phyloP scores from a whole-genome alignment of 345 rosid genomes.

The Xanthoceras sorbifolium region DNA sequence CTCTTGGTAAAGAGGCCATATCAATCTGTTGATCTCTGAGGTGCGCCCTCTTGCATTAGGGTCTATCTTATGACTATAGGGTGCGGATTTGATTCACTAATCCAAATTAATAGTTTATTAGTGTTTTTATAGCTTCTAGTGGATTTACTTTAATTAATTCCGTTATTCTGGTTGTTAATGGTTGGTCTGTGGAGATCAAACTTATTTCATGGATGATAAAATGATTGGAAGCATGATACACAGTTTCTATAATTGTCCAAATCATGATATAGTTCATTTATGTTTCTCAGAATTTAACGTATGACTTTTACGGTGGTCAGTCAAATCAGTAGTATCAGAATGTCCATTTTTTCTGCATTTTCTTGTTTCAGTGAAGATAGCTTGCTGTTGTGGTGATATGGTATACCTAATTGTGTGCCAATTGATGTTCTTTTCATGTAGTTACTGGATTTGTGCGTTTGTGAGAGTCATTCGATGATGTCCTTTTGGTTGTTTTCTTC shows the following conservation, averaged over 20 bases:
- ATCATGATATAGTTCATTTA: no score
- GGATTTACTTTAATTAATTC: neutral
- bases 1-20: neutral
- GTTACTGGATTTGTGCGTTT: neutral
- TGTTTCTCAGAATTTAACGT: no score
- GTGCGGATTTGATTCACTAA: neutral
- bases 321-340: neutral
- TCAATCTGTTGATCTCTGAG: neutral
- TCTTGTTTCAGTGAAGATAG: neutral
- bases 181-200: no score
- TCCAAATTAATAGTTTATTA: neutral
- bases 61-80: neutral
- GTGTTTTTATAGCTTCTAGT: neutral
- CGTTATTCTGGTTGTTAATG: neutral
- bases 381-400: neutral
- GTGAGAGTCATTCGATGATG: constrained; percentile 1
- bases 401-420: neutral
- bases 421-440: neutral
- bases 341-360: neutral
- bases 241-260: no score
- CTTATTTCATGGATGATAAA: no score
- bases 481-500: neutral
- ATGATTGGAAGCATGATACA: no score
- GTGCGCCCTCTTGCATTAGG: neutral
- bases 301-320: neutral